phyloP scores from a whole-genome alignment of 768 basidiomycete species.

The Boletus sp. region DNA sequence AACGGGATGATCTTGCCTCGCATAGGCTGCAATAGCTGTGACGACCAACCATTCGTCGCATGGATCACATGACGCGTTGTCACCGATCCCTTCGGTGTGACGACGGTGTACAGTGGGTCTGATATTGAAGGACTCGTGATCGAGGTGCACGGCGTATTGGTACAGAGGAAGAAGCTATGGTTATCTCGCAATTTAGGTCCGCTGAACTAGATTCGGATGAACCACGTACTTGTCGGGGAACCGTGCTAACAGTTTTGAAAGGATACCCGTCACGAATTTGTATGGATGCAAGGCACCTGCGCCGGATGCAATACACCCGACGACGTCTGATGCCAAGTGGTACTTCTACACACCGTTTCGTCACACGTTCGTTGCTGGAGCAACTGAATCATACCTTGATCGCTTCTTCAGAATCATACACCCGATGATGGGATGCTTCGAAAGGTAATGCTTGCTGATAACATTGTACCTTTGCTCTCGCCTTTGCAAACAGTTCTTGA shows the following conservation, averaged over 20 bases:
- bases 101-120: constrained; percentile 46
- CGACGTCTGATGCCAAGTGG: constrained; percentile 41
- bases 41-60: constrained; percentile 82
- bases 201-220: not conserved
- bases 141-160: constrained; percentile 59
- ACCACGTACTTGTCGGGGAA: constrained; percentile 45
- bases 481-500: constrained; percentile 38
- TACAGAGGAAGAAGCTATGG: constrained; percentile 55
- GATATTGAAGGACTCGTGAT: constrained; percentile 37
- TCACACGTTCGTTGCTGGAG: not conserved
- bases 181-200: not conserved
- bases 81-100: constrained; percentile 60
- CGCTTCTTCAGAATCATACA: constrained; percentile 35
- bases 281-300: constrained; percentile 73
- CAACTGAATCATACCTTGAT: constrained; percentile 21
- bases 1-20: constrained; percentile 62
- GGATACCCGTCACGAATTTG: constrained; percentile 61
- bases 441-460: constrained; percentile 52
- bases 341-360: constrained; percentile 38
- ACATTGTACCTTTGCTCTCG: constrained; percentile 40
- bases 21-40: constrained; percentile 65
- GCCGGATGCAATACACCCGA: constrained; percentile 50
- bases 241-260: constrained; percentile 48
- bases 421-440: constrained; percentile 38
- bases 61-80: constrained; percentile 67